A percentile compares a stretch with the other conserved stretches of the same genome.
Evolutionary conservation across 2,329 filamentous ascomycete species (phyloP).

Genomic region (Colletotrichum orbiculare): DNA sequence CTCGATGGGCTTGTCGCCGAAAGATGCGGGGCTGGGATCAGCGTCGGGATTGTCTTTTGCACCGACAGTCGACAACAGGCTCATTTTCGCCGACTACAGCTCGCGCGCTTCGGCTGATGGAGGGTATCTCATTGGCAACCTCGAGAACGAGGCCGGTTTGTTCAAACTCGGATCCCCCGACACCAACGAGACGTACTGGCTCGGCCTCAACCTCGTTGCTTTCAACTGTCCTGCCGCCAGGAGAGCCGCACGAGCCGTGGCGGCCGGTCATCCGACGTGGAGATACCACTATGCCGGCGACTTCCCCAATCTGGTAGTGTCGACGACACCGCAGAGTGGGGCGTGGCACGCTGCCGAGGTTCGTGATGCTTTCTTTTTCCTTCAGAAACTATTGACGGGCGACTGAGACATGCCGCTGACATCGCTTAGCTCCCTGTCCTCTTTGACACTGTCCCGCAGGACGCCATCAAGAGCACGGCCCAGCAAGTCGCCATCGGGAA

Average conservation of each 20-base stretch:
- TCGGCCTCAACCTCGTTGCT: constrained; percentile 41
- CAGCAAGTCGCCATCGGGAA: constrained; percentile 44
- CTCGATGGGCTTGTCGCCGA: background rate
- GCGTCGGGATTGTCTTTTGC: constrained; percentile 16
- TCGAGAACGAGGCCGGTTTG: constrained; percentile 46
- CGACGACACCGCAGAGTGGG: constrained; percentile 43
- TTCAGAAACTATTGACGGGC: constrained; percentile 1
- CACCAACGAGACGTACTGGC: constrained; percentile 40
- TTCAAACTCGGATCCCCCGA: constrained; percentile 42
- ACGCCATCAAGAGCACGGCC: constrained; percentile 37
- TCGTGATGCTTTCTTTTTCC: constrained; percentile 9
- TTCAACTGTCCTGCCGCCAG: constrained; percentile 48
- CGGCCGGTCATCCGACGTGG: constrained; percentile 47
- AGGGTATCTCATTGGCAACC: constrained; percentile 44
- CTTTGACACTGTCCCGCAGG: constrained; percentile 44
- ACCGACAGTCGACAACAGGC: constrained; percentile 22
- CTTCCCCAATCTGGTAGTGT: constrained; percentile 47
- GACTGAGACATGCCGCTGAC: constrained; percentile 11
- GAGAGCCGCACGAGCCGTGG: constrained; percentile 41
- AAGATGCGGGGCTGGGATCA: constrained; percentile 1
- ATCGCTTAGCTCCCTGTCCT: constrained; percentile 42
- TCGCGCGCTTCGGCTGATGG: constrained; percentile 23
- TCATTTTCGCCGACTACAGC: constrained; percentile 30
- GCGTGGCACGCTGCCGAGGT: constrained; percentile 48
- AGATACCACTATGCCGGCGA: constrained; percentile 51